Conservation (phyloP, 2,329 filamentous ascomycete genomes). For the Ascocoryne sarcoides region DNA sequence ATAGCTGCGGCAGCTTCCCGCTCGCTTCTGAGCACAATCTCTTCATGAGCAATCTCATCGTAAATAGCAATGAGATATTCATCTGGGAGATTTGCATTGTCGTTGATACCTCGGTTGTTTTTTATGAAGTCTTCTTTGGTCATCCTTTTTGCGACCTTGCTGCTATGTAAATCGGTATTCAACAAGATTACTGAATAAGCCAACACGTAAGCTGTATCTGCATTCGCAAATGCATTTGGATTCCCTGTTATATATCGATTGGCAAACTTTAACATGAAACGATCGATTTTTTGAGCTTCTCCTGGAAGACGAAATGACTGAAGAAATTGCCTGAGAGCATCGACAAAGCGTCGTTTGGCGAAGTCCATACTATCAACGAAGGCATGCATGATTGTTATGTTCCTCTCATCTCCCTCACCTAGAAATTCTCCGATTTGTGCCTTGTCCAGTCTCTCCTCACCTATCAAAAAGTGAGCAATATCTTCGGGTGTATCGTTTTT, state of each 20-base stretch:
- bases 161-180: slow-evolving; percentile 92
- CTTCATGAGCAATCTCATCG: slow-evolving; percentile 83
- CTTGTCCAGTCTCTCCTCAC: slow-evolving; percentile 82
- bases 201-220: slow-evolving; percentile 92
- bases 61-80: slow-evolving; percentile 87
- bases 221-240: slow-evolving; percentile 94
- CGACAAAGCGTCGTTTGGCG: slow-evolving; percentile 80
- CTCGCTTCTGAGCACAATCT: slow-evolving; percentile 92
- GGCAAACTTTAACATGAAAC: slow-evolving; percentile 98
- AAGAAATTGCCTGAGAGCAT: slow-evolving; percentile 81
- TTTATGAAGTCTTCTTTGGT: slow-evolving; percentile 97
- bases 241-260: slow-evolving; percentile 93
- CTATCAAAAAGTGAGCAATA: slow-evolving; percentile 74
- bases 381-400: slow-evolving; percentile 96
- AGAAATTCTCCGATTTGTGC: slow-evolving; percentile 87
- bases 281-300: slow-evolving; percentile 97
- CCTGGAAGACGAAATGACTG: slow-evolving; percentile 92
- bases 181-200: slow-evolving; percentile 95
- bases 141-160: slow-evolving; percentile 78
- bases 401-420: slow-evolving; percentile 84
- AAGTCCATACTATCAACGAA: slow-evolving; percentile 98
- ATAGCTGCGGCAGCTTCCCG: slow-evolving; percentile 79
- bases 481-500: slow-evolving; percentile 67
- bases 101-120: slow-evolving; percentile 97
- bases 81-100: slow-evolving; percentile 83